phyloP scores from a whole-genome alignment of 2,329 filamentous ascomycete species.

The Curvularia eragrostidis region DNA sequence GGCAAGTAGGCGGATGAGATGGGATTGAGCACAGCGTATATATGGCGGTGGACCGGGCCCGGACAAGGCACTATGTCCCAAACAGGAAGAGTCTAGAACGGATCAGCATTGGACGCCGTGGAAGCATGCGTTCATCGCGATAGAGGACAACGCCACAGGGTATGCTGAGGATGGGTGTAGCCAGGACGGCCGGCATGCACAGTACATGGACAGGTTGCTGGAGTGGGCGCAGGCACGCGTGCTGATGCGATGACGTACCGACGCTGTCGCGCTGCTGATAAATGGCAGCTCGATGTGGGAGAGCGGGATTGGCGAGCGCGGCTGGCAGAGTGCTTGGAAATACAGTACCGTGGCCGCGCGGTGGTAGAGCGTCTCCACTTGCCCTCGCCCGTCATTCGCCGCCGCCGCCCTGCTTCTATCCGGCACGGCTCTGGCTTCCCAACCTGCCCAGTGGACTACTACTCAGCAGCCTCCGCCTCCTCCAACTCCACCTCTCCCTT shows the following conservation, averaged over 20 bases:
- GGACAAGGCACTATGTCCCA: not conserved
- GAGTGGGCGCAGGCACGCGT: not conserved
- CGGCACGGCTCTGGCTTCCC: slow-evolving; percentile 28
- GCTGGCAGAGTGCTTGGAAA: not conserved
- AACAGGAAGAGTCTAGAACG: slow-evolving; percentile 7
- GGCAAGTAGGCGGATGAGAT: not conserved
- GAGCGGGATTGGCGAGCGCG: too few relatives aligned
- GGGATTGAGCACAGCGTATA: slow-evolving; percentile 7
- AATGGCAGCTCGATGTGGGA: slow-evolving; percentile 27
- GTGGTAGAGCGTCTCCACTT: slow-evolving; percentile 21
- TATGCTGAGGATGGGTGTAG: not conserved
- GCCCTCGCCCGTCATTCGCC: slow-evolving; percentile 33
- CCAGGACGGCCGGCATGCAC: not conserved
- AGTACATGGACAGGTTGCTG: not conserved
- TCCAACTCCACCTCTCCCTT: slow-evolving; percentile 10
- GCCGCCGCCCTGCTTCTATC: slow-evolving; percentile 23
- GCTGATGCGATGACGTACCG: slow-evolving; percentile 25
- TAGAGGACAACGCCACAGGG: not conserved
- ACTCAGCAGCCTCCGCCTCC: slow-evolving; percentile 6
- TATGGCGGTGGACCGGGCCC: slow-evolving; percentile 3
- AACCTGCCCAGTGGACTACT: slow-evolving; percentile 6
- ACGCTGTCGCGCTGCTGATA: slow-evolving; percentile 35
- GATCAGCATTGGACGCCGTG: slow-evolving; percentile 6
- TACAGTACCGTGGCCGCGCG: slow-evolving; percentile 2
- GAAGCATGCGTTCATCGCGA: not conserved